Evolutionary conservation across 768 basidiomycete genomes (phyloP).

Genomic region (Naematelia aurantialba): DNA sequence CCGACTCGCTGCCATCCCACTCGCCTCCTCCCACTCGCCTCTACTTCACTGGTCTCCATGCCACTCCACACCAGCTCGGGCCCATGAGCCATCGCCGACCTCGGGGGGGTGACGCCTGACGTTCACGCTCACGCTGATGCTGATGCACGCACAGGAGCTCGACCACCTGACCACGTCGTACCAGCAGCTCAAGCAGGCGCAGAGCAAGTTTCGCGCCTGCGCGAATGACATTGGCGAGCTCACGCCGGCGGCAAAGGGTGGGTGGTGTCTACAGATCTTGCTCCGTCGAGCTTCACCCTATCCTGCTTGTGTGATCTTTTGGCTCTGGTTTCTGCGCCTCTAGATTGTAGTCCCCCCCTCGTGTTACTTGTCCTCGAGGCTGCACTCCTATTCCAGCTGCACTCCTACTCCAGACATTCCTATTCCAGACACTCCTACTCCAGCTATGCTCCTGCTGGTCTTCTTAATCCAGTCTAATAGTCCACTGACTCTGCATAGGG

Average conservation of each 20-base stretch:
- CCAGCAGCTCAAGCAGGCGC: constrained; percentile 85
- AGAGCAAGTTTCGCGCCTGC: constrained; percentile 85
- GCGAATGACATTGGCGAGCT: constrained; percentile 74
- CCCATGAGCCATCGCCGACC: not conserved
- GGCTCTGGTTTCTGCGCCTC: too few species aligned
- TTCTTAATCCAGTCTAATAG: too few species aligned
- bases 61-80: too few species aligned
- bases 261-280: too few species aligned
- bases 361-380: too few species aligned
- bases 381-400: not conserved
- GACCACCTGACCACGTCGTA: constrained; percentile 88
- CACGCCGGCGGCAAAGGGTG: constrained; percentile 15
- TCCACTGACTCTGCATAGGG: too few species aligned
- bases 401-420: too few species aligned
- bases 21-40: not conserved
- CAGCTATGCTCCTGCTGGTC: too few species aligned
- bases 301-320: too few species aligned
- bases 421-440: too few species aligned
- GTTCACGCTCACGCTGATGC: not conserved
- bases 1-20: not conserved
- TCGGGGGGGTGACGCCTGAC: not conserved
- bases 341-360: too few species aligned
- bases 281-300: too few species aligned
- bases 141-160: constrained; percentile 64
- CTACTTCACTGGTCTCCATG: not conserved